Base-by-base conservation (phyloP, 192 early-diverging fungal genomes). In the Spinellus fusiger region DNA sequence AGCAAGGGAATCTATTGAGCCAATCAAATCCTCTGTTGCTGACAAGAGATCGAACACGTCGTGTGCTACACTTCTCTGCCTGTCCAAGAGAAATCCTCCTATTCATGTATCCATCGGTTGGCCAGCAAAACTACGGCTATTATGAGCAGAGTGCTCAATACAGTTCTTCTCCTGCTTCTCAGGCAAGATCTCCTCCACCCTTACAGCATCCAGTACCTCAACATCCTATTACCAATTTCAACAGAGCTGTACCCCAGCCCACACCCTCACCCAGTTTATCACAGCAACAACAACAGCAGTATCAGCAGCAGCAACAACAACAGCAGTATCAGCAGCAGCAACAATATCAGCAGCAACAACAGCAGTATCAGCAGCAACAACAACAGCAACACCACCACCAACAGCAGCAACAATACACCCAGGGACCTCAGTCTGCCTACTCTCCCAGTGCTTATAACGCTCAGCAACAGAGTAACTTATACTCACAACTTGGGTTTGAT, bases 201-300 rank as follows among this genome's bases (percentile, higher is more conserved):
- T 65, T 84, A 5, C 79, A 81, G 54, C 82, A 84, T 65, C 82
- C 82, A 16, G 78, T 84, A 3, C 82, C 82, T 29, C 74, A 73
- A 31, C 82, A 81, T 68, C 82, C 82, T 28, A 77, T 84, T 40
- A 75, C 76, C 56, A 77, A 77, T 70, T 73, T 74, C 25, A 74
- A 76, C 50, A 74, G 68, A 26, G 62, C 61, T 22, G 67, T 59
- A 16, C 49, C 62, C 54, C 26, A 66, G 0, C 57, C 75, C 22
- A 55, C 69, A 13, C 75, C 79, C 9, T 78, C 80, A 16, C 78
- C 80, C 29, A 66, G 69, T 37, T 66, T 73, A 65, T 63, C 64
- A n/a, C 69, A 68, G 61, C 76, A 77, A 20, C 54, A 62, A 3
- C 66, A 61, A 7, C 49, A 61, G 2, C 59, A 61, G 27, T 58